Evolutionary conservation across 768 basidiomycete species (phyloP).

Genomic region (Brasilioporus rufonigricans): DNA sequence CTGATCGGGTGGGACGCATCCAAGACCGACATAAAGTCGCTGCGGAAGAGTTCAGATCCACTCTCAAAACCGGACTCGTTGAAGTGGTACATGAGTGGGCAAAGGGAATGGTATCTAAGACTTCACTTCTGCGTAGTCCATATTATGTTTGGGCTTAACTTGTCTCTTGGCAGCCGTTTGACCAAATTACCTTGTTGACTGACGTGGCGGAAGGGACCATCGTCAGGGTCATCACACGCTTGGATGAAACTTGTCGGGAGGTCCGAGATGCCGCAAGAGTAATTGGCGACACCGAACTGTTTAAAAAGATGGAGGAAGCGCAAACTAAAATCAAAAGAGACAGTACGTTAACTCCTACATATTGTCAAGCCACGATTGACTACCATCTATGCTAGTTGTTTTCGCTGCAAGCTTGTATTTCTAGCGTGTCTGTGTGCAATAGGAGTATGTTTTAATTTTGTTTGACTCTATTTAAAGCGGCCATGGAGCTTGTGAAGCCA

Average conservation of each 20-base stretch:
- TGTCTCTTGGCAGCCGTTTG: constrained; percentile 69
- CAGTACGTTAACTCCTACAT: constrained; percentile 55
- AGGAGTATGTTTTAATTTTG: background rate
- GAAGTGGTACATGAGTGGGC: constrained; percentile 99
- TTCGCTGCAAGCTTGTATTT: constrained; percentile 89
- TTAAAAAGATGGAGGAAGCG: constrained; percentile 97
- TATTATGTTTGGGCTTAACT: background rate
- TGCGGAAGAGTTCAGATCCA: constrained; percentile 72
- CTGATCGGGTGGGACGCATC: constrained; percentile 72
- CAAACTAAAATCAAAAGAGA: constrained; percentile 94
- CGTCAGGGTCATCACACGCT: constrained; percentile 90
- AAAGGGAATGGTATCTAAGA: constrained; percentile 84
- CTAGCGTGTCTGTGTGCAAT: constrained; percentile 37
- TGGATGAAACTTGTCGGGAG: constrained; percentile 97
- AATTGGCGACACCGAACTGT: constrained; percentile 92
- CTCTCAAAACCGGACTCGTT: constrained; percentile 85
- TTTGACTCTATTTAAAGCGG: background rate
- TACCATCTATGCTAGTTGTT: constrained; percentile 50
- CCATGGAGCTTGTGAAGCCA: constrained; percentile 1
- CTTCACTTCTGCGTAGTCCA: background rate
- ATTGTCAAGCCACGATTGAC: constrained; percentile 3
- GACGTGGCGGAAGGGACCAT: constrained; percentile 97
- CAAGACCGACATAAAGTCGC: constrained; percentile 80
- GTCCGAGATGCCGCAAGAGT: constrained; percentile 96
- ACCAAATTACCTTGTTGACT: constrained; percentile 88